Evolutionary conservation across 2,329 filamentous ascomycete species (phyloP), one percentile per base, ranked within the genome.

Genomic region (Ophiostoma populinum): DNA sequence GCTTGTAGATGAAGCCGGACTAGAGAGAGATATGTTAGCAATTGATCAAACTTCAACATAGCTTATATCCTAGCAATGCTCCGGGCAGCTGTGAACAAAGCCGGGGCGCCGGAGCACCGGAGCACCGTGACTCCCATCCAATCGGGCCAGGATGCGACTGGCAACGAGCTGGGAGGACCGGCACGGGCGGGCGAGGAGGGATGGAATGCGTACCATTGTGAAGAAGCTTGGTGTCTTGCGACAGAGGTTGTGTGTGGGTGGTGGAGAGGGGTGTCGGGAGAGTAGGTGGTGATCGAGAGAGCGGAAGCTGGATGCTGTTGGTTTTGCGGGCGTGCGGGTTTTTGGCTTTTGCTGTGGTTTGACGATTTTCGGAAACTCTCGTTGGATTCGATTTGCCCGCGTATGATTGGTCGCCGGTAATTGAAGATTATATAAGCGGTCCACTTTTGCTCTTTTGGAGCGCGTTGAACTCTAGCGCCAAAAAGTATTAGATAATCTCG

Each of bases 1-100:
- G 63, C 68, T 70, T 68, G 65, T 73, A 73, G 54, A 82, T 49
- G 52, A 59, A 49, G 53, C 49, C 36, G 43, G 54, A 51, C 56
- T 62, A 48, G 8, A 32, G 11, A 18, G 10, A 32, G 38, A 22
- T 32, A 17, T 22, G 9, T 7, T 2, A 27, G 10, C 12, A 8
- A 24, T 24, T 11, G 7, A 24, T 5, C 9, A 5, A n/a, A 11
- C n/a, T 25, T 11, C 13, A 37, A 34, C 19, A 16, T 32, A 22
- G 15, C 4, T 2, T 6, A 6, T 11, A 13, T 13, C 5, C 7
- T 11, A 11, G 19, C 2, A 10, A 7, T 13, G 12, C 19, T 11
- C 18, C 6, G 18, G 29, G 9, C 19, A 21, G 19, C 18, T 6
- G 4, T 21, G n/a, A 12, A 12, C 19, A 15, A 13, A 13, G 29